A percentile compares a stretch with the other conserved stretches of the same genome.
These are phyloP conservation scores for Geotrichum cucujoidarum DNA, from an alignment of 1,139 yeast species.

Conservation along the genomic window DNA sequence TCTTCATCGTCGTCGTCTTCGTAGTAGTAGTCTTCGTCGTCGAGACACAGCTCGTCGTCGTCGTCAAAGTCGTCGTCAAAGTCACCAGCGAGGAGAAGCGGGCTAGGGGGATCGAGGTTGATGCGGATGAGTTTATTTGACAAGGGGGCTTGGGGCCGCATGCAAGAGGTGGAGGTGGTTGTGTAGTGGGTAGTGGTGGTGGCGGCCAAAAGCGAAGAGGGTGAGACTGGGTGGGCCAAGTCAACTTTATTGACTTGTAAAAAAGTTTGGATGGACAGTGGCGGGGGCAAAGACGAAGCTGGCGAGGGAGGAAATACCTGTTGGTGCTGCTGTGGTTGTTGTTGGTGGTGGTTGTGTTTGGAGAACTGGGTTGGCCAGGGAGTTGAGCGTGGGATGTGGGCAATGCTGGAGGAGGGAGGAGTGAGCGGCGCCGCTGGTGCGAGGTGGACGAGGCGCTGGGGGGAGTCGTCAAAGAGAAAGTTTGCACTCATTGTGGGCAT, in stretches of 20 bases:
- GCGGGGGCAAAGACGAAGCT: too few relatives aligned
- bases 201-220: neutral
- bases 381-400: too few relatives aligned
- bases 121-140: conserved; percentile 24
- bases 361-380: too few relatives aligned
- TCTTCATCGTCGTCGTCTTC: too few relatives aligned
- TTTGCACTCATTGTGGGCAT: neutral
- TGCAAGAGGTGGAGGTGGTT: neutral
- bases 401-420: neutral
- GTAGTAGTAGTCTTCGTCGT: too few relatives aligned
- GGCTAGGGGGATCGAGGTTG: conserved; percentile 27
- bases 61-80: neutral
- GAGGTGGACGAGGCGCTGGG: neutral
- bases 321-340: too few relatives aligned
- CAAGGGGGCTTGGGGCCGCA: conserved; percentile 20
- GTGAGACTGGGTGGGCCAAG: too few relatives aligned
- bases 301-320: too few relatives aligned
- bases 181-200: neutral
- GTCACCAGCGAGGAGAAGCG: conserved; percentile 21
- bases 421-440: neutral
- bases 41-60: neutral
- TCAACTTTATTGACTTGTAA: too few relatives aligned
- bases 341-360: too few relatives aligned
- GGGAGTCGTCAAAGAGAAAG: neutral
- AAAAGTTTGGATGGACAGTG: too few relatives aligned